Evolutionary conservation across 129 eudicot species (phyloP).

Genomic region (Arctium minus): DNA sequence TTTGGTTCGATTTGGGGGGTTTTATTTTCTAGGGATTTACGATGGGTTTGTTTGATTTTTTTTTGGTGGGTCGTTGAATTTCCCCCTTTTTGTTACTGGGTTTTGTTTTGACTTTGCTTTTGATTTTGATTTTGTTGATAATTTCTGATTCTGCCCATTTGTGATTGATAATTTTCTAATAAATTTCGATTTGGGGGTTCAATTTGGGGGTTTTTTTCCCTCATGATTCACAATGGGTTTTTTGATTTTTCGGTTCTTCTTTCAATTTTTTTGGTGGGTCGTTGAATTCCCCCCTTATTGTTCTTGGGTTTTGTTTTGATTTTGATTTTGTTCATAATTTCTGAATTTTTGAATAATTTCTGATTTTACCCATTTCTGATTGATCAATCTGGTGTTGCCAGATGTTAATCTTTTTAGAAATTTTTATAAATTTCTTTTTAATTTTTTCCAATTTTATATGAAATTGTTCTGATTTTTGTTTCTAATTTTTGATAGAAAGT

Average conservation of each 20-base stretch:
- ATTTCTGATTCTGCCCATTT: neutral
- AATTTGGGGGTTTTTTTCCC: conserved; percentile 16
- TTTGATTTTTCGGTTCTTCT: neutral
- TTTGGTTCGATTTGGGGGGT: conserved; percentile 20
- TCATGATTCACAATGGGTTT: neutral
- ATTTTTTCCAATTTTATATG: neutral
- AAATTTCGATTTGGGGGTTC: too few relatives aligned
- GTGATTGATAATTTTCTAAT: neutral
- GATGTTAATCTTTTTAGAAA: neutral
- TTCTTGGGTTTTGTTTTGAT: neutral
- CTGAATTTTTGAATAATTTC: neutral
- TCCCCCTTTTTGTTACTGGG: neutral
- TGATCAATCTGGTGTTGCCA: conserved; percentile 13
- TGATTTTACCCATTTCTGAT: neutral
- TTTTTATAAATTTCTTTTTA: neutral
- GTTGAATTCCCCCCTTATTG: neutral
- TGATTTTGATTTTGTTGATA: neutral
- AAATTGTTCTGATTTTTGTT: conserved; percentile 18
- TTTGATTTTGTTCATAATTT: neutral
- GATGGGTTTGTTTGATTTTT: neutral
- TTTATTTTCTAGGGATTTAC: neutral
- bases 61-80: neutral
- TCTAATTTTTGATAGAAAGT: conserved; percentile 48
- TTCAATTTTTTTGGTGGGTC: neutral
- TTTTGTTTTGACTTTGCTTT: neutral